Percentiles rank a stretch among this genome's conserved stretches.
These are phyloP conservation scores for Suillus subaureus DNA, from an alignment of 768 basidiomycete genomes.

Conservation along the genomic window DNA sequence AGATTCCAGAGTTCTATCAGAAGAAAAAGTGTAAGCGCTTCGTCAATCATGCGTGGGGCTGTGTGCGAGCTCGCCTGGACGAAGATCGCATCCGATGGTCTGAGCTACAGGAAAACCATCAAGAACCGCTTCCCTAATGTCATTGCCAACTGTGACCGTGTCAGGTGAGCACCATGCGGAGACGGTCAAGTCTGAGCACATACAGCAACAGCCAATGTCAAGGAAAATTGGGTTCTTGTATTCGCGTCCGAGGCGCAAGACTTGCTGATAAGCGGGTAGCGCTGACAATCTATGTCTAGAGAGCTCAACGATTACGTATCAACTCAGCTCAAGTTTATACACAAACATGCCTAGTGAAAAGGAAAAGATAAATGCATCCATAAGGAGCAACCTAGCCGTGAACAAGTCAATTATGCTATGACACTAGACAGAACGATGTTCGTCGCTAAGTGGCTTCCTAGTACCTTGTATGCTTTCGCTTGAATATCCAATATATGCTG, in stretches of 20 bases:
- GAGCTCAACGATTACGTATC: background rate
- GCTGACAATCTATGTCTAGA: background rate
- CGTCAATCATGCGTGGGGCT: too few relatives aligned
- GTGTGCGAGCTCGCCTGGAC: conserved; percentile 26
- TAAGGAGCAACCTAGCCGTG: conserved; percentile 15
- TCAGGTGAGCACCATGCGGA: background rate
- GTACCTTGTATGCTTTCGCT: conserved; percentile 26
- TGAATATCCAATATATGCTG: conserved; percentile 13
- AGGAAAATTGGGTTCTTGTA: conserved; percentile 37
- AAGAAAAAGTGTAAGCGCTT: background rate
- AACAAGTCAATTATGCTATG: background rate
- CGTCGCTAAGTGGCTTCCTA: background rate
- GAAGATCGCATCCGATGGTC: conserved; percentile 37
- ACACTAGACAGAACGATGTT: background rate
- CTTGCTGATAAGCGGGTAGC: conserved; percentile 13
- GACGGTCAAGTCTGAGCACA: conserved; percentile 6
- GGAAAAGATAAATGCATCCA: background rate
- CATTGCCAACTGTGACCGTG: conserved; percentile 35
- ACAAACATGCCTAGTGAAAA: background rate
- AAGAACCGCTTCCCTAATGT: conserved; percentile 35
- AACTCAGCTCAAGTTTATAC: background rate
- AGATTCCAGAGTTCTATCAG: conserved; percentile 56
- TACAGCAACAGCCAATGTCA: conserved; percentile 44
- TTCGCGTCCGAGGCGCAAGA: conserved; percentile 34
- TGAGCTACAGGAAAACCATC: conserved; percentile 41